These are phyloP conservation scores for Haplosporangium sp. DNA, from an alignment of 371 early-diverging fungal genomes.

Conservation along the genomic window DNA sequence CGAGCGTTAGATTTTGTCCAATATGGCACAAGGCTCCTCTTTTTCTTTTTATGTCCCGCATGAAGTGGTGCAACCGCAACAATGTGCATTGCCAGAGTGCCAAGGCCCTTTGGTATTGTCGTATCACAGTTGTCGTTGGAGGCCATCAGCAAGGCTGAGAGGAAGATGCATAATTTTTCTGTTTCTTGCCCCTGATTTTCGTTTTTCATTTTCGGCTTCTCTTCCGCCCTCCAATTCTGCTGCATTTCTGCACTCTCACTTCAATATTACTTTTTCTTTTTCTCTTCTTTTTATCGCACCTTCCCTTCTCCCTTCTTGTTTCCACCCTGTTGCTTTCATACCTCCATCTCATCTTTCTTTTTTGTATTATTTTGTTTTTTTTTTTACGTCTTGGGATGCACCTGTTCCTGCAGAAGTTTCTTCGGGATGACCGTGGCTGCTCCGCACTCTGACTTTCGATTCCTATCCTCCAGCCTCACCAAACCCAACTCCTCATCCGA, in stretches of 20 bases:
- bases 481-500: slow-evolving; percentile 13
- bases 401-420: slow-evolving; percentile 1
- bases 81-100: no score
- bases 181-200: slow-evolving; percentile 28
- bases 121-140: no score
- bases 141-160: no score
- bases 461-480: slow-evolving; percentile 13
- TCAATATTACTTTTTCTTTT: neutral
- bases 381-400: slow-evolving; percentile 10
- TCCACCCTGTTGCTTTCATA: neutral
- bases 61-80: no score
- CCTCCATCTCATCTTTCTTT: neutral
- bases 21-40: no score
- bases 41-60: no score
- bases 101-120: no score
- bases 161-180: slow-evolving; percentile 27
- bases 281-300: neutral
- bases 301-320: neutral
- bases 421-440: slow-evolving; percentile 40
- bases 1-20: no score
- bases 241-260: neutral
- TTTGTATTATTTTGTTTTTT: neutral
- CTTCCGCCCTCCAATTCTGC: neutral
- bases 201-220: neutral
- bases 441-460: slow-evolving; percentile 31